Percentiles rank a stretch among this genome's conserved stretches.
Conservation (phyloP, 495 filamentous ascomycete species). For the Neurospora intermedia region DNA sequence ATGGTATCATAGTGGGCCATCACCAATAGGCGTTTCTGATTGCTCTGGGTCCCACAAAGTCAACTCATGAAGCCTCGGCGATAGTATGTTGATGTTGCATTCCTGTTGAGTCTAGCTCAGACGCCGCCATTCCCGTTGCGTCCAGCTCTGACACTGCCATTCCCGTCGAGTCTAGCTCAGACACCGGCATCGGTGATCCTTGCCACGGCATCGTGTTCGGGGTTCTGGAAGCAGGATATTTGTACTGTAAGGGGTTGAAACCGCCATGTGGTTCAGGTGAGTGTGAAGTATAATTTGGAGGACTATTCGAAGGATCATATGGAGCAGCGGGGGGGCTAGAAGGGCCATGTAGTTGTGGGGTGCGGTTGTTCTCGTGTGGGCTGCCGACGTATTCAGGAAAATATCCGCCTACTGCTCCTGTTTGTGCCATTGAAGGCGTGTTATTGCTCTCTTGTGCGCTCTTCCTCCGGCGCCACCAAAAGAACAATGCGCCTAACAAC, state of each 20-base stretch:
- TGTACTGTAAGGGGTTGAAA: neutral
- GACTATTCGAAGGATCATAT: neutral
- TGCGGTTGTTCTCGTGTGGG: neutral
- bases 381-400: neutral
- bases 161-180: neutral
- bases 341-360: neutral
- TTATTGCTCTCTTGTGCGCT: accelerated
- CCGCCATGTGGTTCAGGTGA: neutral
- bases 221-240: neutral
- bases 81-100: neutral
- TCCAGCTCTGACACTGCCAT: neutral
- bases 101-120: neutral
- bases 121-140: neutral
- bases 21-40: neutral
- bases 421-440: neutral
- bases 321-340: neutral
- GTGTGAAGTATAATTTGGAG: neutral
- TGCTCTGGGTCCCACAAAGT: neutral
- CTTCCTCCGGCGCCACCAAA: neutral
- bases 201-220: neutral
- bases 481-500: neutral
- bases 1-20: neutral
- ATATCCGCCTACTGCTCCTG: neutral
- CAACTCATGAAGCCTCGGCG: neutral
- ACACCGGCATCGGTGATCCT: neutral